Percentiles rank a stretch among this genome's conserved stretches.
Conservation (phyloP, 257 asterid genomes). For the Solanum ossicruentum region DNA sequence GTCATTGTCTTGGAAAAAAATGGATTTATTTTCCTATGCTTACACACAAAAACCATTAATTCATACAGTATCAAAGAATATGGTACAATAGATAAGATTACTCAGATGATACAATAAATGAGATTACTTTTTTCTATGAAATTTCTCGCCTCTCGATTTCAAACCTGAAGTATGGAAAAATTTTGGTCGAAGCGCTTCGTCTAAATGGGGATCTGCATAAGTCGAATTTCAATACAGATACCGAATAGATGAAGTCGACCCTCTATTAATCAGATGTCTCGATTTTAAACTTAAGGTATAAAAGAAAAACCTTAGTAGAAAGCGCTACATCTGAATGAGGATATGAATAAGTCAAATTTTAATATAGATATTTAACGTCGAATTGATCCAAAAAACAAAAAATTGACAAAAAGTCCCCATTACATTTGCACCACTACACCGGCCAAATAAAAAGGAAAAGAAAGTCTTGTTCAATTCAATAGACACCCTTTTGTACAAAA, state of each 20-base stretch:
- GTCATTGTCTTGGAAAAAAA: neutral
- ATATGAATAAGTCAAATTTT: fast-evolving
- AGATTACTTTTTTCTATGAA: neutral
- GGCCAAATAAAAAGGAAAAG: neutral
- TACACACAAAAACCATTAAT: neutral
- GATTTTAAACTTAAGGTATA: fast-evolving
- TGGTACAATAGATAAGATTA: neutral
- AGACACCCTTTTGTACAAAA: neutral
- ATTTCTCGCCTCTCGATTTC: neutral
- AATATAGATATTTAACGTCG: neutral
- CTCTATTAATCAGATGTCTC: neutral
- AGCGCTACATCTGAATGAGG: fast-evolving
- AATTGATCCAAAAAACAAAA: neutral
- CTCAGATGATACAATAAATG: too few relatives aligned
- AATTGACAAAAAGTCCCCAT: neutral
- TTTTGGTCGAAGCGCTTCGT: fast-evolving
- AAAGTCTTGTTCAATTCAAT: neutral
- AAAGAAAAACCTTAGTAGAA: fast-evolving
- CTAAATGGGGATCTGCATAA: fast-evolving
- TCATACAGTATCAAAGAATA: neutral
- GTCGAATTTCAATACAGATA: fast-evolving
- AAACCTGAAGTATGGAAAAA: fast-evolving
- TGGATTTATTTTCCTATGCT: neutral
- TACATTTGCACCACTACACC: constrained; percentile 4
- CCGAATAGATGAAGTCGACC: neutral